phyloP scores from a whole-genome alignment of 2,329 filamentous ascomycete genomes.

The Penicillium nordicum region DNA sequence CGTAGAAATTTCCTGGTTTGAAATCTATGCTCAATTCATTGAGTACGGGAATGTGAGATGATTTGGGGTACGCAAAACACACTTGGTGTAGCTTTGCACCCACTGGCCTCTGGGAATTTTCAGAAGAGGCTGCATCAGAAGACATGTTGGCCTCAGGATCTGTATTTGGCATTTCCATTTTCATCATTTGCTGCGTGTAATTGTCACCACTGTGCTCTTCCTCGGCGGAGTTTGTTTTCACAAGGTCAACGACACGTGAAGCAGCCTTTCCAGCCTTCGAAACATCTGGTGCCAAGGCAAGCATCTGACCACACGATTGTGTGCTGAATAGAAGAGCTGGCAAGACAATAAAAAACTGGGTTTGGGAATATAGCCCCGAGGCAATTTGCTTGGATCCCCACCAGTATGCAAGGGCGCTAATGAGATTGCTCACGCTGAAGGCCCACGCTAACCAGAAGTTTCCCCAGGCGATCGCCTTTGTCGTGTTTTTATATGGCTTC shows the following conservation, averaged over 20 bases:
- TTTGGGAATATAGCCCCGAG: conserved; percentile 60
- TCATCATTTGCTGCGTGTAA: no score
- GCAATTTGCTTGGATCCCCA: conserved; percentile 70
- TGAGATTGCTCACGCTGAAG: conserved; percentile 55
- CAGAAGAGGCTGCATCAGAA: no score
- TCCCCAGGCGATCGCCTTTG: conserved; percentile 46
- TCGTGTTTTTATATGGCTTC: conserved; percentile 18
- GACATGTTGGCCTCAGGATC: no score
- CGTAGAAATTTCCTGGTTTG: conserved; percentile 58
- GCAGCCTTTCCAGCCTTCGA: conserved; percentile 61
- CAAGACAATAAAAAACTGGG: conserved; percentile 70
- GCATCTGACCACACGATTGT: conserved; percentile 70
- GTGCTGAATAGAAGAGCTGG: conserved; percentile 68
- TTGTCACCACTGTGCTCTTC: not conserved
- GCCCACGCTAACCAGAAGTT: conserved; percentile 45
- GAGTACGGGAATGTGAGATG: no score
- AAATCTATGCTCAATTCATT: conserved; percentile 47
- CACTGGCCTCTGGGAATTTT: no score
- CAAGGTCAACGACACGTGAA: conserved; percentile 48
- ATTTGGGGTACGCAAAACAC: not conserved
- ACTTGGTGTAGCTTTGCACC: not conserved
- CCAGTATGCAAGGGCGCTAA: conserved; percentile 75
- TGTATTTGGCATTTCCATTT: no score
- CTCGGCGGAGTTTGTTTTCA: not conserved
- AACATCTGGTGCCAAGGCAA: conserved; percentile 70